phyloP scores from a whole-genome alignment of 2,329 filamentous ascomycete genomes.

The Madurella mycetomatis region DNA sequence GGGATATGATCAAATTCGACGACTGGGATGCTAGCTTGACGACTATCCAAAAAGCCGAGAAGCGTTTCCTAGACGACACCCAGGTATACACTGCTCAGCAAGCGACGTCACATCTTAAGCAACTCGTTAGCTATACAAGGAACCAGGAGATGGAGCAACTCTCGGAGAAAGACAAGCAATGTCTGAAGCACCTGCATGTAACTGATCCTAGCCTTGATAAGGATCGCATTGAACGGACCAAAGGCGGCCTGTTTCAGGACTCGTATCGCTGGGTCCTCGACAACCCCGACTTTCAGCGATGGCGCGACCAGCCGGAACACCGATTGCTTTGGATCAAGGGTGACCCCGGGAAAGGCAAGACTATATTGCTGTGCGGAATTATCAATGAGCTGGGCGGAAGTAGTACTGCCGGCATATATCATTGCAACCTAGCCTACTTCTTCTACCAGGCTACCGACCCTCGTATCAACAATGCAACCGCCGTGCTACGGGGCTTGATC shows the following conservation, averaged over 20 bases:
- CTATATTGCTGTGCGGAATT: not conserved
- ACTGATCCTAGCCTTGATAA: not conserved
- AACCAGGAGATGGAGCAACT: not conserved
- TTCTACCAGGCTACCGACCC: constrained; percentile 32
- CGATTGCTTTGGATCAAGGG: not conserved
- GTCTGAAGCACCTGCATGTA: not conserved
- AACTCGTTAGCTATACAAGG: too few relatives aligned
- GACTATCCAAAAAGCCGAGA: constrained; percentile 20
- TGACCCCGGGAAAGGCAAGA: constrained; percentile 31
- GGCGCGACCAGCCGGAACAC: not conserved
- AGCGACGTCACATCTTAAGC: too few relatives aligned
- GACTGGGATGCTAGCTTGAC: constrained; percentile 33
- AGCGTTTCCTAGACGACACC: too few relatives aligned
- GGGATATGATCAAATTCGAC: constrained; percentile 31
- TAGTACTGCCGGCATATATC: too few relatives aligned
- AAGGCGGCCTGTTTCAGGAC: not conserved
- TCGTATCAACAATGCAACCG: constrained; percentile 25
- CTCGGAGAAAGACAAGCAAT: constrained; percentile 55
- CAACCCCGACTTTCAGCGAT: not conserved
- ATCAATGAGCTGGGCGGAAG: not conserved
- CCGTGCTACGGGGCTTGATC: constrained; percentile 31
- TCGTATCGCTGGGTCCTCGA: not conserved
- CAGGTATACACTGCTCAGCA: too few relatives aligned
- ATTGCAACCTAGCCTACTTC: constrained; percentile 23
- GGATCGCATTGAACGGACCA: not conserved